Base-by-base conservation (phyloP, 345 rosid genomes). In the Erodium maritimum region DNA sequence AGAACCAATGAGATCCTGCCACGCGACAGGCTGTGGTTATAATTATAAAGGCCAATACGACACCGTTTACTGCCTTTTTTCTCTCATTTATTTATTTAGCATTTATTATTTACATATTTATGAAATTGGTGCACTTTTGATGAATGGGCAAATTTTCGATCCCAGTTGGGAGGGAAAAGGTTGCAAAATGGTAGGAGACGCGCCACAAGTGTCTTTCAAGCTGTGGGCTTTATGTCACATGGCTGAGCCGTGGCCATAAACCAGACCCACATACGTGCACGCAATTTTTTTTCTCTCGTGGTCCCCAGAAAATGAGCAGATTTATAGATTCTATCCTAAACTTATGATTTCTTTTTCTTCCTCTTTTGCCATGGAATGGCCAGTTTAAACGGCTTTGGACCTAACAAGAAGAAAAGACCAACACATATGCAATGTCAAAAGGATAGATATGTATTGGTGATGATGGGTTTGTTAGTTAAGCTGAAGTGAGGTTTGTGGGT, bases 401-500 rank as follows among this genome's bases (percentile, higher is more conserved):
- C 17, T 42, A 42, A 42, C 14, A 42, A 42, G 12, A 42, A 42
- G 48, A 42, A 42, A 42, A 42, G 48, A 42, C 48, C 48, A 42
- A 11, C 8, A 10, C 17, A 14, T 42, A 42, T 42, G 48, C 48
- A 42, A 42, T 42, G 48, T 42, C 48, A 42, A 12, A 42, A 42
- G 14, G 48, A 42, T 14, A 42, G 14, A 42, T 14, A 42, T 7
- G 48, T 7, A 42, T 42, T 42, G 48, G 17, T 42, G 8, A 29
- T 3, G 48, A 42, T 62, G 55, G 50, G 19, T 54, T 23, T 19
- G 13, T 22, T 25, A 45, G 17, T 14, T 21, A 9, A 29, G 17
- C 48, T 42, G 12, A 42, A 42, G 56, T 56, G 54, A 17, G 53
- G 58, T 61, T 48, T 23, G 65, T 57, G 64, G 71, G 64, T 45